Conservation (phyloP, 805 yeast genomes). For the Wickerhamiella nectarea region DNA sequence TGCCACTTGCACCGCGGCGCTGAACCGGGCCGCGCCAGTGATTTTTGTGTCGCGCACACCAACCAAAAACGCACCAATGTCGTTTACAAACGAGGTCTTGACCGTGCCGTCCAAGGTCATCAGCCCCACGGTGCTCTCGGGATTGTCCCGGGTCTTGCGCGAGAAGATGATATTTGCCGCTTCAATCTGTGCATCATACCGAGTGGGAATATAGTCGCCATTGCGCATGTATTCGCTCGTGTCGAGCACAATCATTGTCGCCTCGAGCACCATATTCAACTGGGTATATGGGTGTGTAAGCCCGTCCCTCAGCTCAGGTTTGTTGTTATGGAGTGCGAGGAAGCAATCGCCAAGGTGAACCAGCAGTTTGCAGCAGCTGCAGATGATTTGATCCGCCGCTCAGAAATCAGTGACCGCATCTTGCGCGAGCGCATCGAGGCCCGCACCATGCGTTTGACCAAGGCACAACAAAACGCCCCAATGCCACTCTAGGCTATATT, state of each 20-base stretch:
- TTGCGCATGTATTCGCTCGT: conserved; percentile 93
- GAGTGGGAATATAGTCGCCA: conserved; percentile 79
- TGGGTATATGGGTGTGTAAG: conserved; percentile 4
- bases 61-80: conserved; percentile 69
- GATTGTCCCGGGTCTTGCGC: conserved; percentile 74
- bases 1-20: conserved; percentile 86
- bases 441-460: not conserved
- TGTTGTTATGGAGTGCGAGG: not conserved
- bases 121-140: conserved; percentile 87
- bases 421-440: conserved; percentile 5
- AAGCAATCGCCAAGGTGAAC: not conserved
- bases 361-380: not conserved
- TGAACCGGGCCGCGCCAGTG: conserved; percentile 51
- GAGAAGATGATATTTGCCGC: conserved; percentile 78
- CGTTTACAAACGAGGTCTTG: conserved; percentile 75
- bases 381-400: not conserved
- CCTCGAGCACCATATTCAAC: conserved; percentile 97
- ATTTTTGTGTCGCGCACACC: conserved; percentile 71
- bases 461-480: not conserved
- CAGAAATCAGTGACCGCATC: not conserved
- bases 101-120: conserved; percentile 85
- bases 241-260: conserved; percentile 89
- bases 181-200: conserved; percentile 87
- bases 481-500: not conserved
- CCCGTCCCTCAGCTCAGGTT: no score